These are phyloP conservation scores for Escallonia rubra DNA, from an alignment of 129 eudicot species.

Conservation along the genomic window DNA sequence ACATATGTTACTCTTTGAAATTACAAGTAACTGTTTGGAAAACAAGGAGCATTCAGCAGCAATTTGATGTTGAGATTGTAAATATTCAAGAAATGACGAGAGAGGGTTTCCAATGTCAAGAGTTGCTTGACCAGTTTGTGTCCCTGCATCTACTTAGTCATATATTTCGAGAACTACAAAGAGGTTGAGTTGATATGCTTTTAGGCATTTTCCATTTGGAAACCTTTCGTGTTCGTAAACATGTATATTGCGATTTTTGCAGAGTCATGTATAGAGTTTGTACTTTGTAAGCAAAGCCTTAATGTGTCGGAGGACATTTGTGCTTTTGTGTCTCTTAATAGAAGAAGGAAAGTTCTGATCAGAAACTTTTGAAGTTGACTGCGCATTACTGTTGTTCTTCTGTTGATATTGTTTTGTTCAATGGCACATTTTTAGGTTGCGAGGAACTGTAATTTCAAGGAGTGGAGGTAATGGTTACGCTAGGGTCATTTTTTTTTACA, in stretches of 20 bases:
- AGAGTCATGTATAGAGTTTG: no score
- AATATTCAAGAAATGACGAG: neutral
- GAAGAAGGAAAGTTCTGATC: neutral
- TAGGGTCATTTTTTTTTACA: neutral
- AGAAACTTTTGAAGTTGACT: neutral
- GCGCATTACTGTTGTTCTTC: neutral
- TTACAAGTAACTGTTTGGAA: neutral
- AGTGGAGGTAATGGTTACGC: slow-evolving; percentile 6
- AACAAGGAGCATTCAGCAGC: neutral
- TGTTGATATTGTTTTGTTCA: neutral
- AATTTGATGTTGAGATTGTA: no score
- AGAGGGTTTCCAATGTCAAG: neutral
- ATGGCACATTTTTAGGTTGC: slow-evolving; percentile 9
- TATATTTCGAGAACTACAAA: no score
- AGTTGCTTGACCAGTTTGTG: neutral
- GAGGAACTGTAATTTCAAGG: slow-evolving; percentile 11
- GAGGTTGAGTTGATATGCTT: no score
- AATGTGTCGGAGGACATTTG: no score
- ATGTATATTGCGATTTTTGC: no score
- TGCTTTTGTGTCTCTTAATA: neutral
- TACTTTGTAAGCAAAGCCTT: no score
- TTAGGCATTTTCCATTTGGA: no score
- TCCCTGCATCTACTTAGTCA: neutral
- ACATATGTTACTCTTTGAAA: neutral
- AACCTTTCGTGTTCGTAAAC: no score